These are phyloP conservation scores for Cymbidium sinense DNA, from an alignment of 106 monocot species.

Conservation along the genomic window DNA sequence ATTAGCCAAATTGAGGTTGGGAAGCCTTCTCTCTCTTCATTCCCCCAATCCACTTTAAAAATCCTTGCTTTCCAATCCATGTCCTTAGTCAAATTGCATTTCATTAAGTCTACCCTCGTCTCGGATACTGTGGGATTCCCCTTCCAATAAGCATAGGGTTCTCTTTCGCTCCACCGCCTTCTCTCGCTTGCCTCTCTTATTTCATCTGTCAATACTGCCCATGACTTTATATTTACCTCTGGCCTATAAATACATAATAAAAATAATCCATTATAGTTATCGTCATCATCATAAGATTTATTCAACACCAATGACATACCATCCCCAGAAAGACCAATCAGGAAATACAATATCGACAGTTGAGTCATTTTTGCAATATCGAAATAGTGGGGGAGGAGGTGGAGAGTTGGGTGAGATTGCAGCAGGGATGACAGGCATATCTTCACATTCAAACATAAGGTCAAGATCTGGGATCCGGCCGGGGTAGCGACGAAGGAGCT, in stretches of 20 bases:
- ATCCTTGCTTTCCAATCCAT: too few species aligned
- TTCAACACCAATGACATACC: constrained; percentile 18
- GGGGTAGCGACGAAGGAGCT: constrained; percentile 37
- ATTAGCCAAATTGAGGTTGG: too few species aligned
- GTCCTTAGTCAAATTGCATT: constrained; percentile 54
- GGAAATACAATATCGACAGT: constrained; percentile 50
- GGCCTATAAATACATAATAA: constrained; percentile 20
- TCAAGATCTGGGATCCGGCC: constrained; percentile 67
- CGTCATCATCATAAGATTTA: too few species aligned
- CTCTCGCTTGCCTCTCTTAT: constrained; percentile 27
- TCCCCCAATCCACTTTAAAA: too few species aligned
- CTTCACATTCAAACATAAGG: constrained; percentile 56
- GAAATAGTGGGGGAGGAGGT: too few species aligned
- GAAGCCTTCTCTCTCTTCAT: too few species aligned
- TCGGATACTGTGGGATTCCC: constrained; percentile 40
- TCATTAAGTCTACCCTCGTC: constrained; percentile 39
- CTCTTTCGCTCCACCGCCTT: constrained; percentile 31
- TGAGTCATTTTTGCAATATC: constrained; percentile 28
- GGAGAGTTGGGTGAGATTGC: too few species aligned
- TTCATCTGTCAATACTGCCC: constrained; percentile 36
- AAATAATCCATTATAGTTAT: too few species aligned
- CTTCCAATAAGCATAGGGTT: too few species aligned
- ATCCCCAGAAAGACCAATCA: constrained; percentile 77
- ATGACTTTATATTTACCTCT: too few species aligned
- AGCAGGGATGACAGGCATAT: constrained; percentile 25